A percentile compares a stretch with the other conserved stretches of the same genome.
Conservation (phyloP, 2,329 filamentous ascomycete genomes). For the Botrytis byssoidea region DNA sequence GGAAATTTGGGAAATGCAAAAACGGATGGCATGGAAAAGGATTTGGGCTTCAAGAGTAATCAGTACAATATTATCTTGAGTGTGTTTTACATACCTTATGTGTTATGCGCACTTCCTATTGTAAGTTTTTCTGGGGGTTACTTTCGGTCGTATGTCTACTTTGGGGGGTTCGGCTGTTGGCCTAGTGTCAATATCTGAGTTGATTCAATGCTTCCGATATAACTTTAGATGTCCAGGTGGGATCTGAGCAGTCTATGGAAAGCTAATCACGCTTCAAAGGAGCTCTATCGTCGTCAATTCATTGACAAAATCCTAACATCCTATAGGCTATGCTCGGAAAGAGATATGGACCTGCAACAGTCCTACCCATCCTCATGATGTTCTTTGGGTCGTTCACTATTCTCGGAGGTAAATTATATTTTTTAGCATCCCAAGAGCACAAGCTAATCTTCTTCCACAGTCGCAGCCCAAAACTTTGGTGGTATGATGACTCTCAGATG, state of each 20-base stretch:
- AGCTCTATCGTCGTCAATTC: background rate
- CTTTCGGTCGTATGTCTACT: background rate
- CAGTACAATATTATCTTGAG: slow-evolving; percentile 69
- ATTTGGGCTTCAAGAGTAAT: slow-evolving; percentile 58
- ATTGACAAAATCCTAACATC: slow-evolving; percentile 9
- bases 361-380: slow-evolving; percentile 68
- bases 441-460: slow-evolving; percentile 26
- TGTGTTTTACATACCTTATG: slow-evolving; percentile 75
- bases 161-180: background rate
- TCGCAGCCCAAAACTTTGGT: slow-evolving; percentile 57
- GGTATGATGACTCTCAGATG: slow-evolving; percentile 67
- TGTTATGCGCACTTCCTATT: slow-evolving; percentile 65
- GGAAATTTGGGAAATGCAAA: slow-evolving; percentile 56
- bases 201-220: background rate
- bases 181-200: background rate
- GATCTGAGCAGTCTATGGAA: background rate
- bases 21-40: slow-evolving; percentile 44
- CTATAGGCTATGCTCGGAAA: slow-evolving; percentile 59
- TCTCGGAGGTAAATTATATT: slow-evolving; percentile 24
- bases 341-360: slow-evolving; percentile 61
- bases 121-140: slow-evolving; percentile 29
- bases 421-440: background rate
- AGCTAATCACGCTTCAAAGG: background rate
- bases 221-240: background rate
- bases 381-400: slow-evolving; percentile 65